A percentile compares a stretch with the other conserved stretches of the same genome.
phyloP scores from a whole-genome alignment of 306 rosid species.

The Chamaecrista fasciculata region DNA sequence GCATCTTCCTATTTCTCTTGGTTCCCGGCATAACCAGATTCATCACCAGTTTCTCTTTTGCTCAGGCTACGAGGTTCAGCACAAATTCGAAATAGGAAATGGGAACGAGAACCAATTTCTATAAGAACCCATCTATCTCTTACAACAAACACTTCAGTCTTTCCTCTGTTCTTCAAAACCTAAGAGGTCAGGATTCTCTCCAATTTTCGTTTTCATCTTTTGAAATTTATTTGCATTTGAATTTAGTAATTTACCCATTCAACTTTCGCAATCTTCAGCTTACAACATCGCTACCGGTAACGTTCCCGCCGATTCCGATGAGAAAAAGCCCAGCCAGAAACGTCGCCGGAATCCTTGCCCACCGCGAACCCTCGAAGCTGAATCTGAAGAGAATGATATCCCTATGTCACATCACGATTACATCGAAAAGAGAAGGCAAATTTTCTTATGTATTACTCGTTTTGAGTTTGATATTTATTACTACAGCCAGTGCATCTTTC shows the following conservation, averaged over 20 bases:
- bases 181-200: constrained; percentile 40
- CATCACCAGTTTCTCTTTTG: neutral
- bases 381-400: constrained; percentile 27
- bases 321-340: constrained; percentile 28
- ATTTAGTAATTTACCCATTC: neutral
- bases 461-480: neutral
- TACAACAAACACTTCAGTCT: constrained; percentile 72
- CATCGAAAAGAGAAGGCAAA: constrained; percentile 61
- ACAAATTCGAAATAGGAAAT: constrained; percentile 21
- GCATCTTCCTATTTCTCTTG: neutral
- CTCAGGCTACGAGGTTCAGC: neutral
- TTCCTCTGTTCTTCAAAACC: constrained; percentile 68
- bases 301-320: constrained; percentile 25
- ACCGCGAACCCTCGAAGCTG: constrained; percentile 10
- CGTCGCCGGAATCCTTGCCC: constrained; percentile 43
- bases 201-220: neutral
- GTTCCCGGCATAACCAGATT: neutral
- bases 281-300: constrained; percentile 71
- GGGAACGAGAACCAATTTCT: constrained; percentile 68
- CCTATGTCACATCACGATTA: constrained; percentile 80
- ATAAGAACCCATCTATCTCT: constrained; percentile 71
- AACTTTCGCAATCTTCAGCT: constrained; percentile 39
- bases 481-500: neutral
- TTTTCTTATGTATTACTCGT: neutral
- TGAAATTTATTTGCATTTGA: neutral